These are phyloP conservation scores for Aspergillus eucalypticola DNA, from an alignment of 2,329 filamentous ascomycete species.

Conservation along the genomic window DNA sequence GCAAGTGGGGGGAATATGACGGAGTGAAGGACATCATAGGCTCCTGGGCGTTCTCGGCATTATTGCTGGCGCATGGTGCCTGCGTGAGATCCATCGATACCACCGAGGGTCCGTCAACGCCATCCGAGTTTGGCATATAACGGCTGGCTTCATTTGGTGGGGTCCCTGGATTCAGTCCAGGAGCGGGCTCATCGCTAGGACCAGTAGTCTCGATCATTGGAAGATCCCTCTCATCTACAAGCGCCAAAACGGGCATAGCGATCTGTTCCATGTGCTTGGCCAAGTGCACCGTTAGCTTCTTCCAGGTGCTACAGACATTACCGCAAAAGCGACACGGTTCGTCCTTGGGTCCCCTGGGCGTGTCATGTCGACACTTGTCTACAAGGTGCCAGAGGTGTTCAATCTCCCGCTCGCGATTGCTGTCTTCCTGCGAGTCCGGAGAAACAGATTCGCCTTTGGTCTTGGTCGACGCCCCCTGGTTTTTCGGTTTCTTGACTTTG, in stretches of 20 bases:
- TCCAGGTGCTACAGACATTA: slow-evolving; percentile 79
- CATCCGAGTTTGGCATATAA: slow-evolving; percentile 14
- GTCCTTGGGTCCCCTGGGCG: slow-evolving; percentile 63
- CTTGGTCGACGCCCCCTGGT: slow-evolving; percentile 55
- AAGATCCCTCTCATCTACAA: slow-evolving; percentile 47
- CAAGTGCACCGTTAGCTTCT: slow-evolving; percentile 89
- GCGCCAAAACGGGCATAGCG: slow-evolving; percentile 71
- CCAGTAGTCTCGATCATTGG: slow-evolving; percentile 19
- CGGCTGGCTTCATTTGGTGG: slow-evolving; percentile 7
- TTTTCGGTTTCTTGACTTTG: slow-evolving; percentile 71
- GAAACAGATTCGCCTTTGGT: slow-evolving; percentile 43
- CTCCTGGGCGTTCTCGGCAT: slow-evolving; percentile 10
- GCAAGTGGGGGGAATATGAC: slow-evolving; percentile 20
- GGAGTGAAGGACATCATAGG: slow-evolving; percentile 17
- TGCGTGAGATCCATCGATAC: slow-evolving; percentile 16
- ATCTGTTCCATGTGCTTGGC: slow-evolving; percentile 95
- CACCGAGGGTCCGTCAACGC: slow-evolving; percentile 8
- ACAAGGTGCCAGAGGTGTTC: slow-evolving; percentile 76
- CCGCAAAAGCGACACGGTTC: slow-evolving; percentile 88
- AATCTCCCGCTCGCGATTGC: slow-evolving; percentile 38
- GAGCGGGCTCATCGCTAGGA: slow-evolving; percentile 13
- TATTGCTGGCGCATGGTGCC: slow-evolving; percentile 10
- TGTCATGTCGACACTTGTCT: slow-evolving; percentile 74
- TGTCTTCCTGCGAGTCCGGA: slow-evolving; percentile 27
- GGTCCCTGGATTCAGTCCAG: slow-evolving; percentile 10